These are phyloP conservation scores for Exsudoporus frostii DNA, from an alignment of 768 basidiomycete species.

Conservation along the genomic window DNA sequence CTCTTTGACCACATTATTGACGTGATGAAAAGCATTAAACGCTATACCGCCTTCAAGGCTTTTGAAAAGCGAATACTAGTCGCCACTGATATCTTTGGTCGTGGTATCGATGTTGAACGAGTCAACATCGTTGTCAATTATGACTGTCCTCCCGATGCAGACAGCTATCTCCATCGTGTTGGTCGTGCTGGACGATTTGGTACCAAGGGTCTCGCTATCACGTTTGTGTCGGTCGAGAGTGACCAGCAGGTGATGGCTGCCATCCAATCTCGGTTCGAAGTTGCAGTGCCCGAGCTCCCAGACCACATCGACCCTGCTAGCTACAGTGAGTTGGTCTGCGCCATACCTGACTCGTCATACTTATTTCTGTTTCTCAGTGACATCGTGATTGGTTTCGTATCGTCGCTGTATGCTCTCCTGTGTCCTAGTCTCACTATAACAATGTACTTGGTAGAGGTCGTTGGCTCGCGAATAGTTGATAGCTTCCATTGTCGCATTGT, in stretches of 20 bases:
- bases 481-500: background rate
- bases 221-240: constrained; percentile 88
- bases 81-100: constrained; percentile 98
- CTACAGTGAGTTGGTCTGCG: constrained; percentile 68
- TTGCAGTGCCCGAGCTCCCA: constrained; percentile 92
- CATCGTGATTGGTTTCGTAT: constrained; percentile 37
- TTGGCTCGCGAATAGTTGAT: background rate
- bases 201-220: constrained; percentile 98
- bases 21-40: constrained; percentile 62
- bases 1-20: constrained; percentile 2
- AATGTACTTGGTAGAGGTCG: constrained; percentile 18
- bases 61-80: constrained; percentile 99
- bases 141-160: constrained; percentile 94
- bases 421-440: constrained; percentile 19
- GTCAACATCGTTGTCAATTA: constrained; percentile 99
- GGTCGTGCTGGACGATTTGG: constrained; percentile 99
- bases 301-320: constrained; percentile 91
- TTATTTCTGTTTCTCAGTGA: constrained; percentile 31
- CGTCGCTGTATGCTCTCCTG: constrained; percentile 5
- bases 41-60: constrained; percentile 97
- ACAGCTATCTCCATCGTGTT: constrained; percentile 98
- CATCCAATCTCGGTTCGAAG: constrained; percentile 96
- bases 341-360: background rate
- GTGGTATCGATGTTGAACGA: constrained; percentile 99
- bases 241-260: constrained; percentile 93